A percentile compares a stretch with the other conserved stretches of the same genome.
These are phyloP conservation scores for Physaria fendleri DNA, from an alignment of 345 rosid species.

Conservation along the genomic window DNA sequence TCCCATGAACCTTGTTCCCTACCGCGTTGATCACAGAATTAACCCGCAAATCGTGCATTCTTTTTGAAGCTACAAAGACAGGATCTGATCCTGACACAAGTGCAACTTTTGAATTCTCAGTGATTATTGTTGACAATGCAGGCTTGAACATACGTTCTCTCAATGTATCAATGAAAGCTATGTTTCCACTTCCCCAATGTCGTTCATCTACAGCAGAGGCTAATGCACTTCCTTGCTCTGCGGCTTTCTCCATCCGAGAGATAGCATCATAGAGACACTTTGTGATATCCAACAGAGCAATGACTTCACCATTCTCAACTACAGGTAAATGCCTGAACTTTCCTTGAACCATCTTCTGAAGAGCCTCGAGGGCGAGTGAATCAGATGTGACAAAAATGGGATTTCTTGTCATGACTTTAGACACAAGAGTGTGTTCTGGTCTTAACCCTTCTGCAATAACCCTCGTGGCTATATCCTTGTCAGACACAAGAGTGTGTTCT, in stretches of 20 bases:
- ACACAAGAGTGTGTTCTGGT: constrained; percentile 81
- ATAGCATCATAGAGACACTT: constrained; percentile 95
- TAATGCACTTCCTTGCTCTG: constrained; percentile 91
- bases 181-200: constrained; percentile 61
- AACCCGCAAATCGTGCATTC: constrained; percentile 69
- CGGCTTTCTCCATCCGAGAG: constrained; percentile 88
- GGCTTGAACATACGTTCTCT: constrained; percentile 94
- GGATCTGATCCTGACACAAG: constrained; percentile 76
- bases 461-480: constrained; percentile 76
- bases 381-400: constrained; percentile 83
- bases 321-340: constrained; percentile 95
- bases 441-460: constrained; percentile 92
- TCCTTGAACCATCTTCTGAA: constrained; percentile 95
- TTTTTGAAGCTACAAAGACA: constrained; percentile 72
- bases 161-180: constrained; percentile 75
- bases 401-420: constrained; percentile 88
- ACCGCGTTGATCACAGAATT: constrained; percentile 63
- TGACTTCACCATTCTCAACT: constrained; percentile 96
- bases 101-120: constrained; percentile 71
- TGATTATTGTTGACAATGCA: constrained; percentile 67
- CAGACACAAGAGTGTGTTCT: constrained; percentile 81
- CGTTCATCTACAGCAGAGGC: constrained; percentile 96
- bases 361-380: constrained; percentile 89
- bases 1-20: constrained; percentile 76
- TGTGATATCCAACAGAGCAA: constrained; percentile 84